phyloP scores from a whole-genome alignment of 148 eudicot species.

The Mesembryanthemum crystallinum region DNA sequence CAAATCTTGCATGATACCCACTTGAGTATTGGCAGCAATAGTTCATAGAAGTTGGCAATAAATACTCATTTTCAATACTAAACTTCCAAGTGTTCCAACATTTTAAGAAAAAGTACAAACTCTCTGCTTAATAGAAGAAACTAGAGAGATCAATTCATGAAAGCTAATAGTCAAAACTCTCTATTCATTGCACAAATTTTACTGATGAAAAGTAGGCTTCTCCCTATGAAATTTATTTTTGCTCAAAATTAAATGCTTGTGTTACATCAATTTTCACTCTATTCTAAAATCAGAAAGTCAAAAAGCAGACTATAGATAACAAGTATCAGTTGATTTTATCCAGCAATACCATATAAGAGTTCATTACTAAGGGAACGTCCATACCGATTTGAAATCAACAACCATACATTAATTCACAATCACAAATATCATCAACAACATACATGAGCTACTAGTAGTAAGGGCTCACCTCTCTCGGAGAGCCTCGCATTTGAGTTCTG shows the following conservation, averaged over 20 bases:
- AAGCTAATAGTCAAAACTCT: not conserved
- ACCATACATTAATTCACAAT: not conserved
- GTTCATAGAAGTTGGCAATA: not conserved
- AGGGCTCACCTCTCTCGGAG: constrained; percentile 75
- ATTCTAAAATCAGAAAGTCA: not conserved
- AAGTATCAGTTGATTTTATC: not conserved
- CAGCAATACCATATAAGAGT: not conserved
- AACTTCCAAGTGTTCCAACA: not conserved
- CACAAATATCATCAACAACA: not conserved
- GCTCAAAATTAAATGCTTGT: not conserved
- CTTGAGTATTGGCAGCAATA: not conserved
- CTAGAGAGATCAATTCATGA: not conserved
- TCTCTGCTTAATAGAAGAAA: not conserved
- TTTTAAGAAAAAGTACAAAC: not conserved
- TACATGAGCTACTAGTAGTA: not conserved
- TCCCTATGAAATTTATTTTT: not conserved
- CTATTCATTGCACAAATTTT: not conserved
- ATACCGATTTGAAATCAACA: not conserved
- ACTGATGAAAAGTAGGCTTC: not conserved
- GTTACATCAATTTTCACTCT: not conserved
- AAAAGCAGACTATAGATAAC: not conserved
- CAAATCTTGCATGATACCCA: not conserved
- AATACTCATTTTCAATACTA: not conserved
- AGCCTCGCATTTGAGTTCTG: constrained; percentile 72
- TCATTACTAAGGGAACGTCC: not conserved